Conservation (phyloP, 176 grass and related monocot species). For the Oryza rufipogon region DNA sequence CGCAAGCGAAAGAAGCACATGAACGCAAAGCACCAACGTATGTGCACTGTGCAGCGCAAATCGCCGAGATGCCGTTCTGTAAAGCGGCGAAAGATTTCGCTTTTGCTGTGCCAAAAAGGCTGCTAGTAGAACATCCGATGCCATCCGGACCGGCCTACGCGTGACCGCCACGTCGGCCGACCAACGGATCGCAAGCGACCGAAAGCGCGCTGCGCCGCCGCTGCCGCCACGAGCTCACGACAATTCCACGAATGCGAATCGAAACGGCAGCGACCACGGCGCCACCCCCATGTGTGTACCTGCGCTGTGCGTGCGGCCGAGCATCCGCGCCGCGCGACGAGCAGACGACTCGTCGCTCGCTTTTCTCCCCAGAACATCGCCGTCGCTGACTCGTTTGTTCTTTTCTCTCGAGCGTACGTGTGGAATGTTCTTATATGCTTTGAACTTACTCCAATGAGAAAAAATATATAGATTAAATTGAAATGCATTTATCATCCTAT, state of each 20-base stretch:
- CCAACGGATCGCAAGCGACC: constrained; percentile 35
- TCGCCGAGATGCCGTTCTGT: neutral
- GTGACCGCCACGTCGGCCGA: constrained; percentile 19
- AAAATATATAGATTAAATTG: too few relatives aligned
- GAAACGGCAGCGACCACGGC: neutral
- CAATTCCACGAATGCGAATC: neutral
- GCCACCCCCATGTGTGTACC: neutral
- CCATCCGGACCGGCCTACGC: neutral
- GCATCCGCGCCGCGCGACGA: neutral
- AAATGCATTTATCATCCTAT: too few relatives aligned
- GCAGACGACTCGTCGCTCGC: neutral
- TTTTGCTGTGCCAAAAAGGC: neutral
- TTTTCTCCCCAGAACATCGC: neutral
- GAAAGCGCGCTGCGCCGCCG: constrained; percentile 12
- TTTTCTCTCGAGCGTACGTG: neutral
- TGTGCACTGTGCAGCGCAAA: neutral
- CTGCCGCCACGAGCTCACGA: neutral
- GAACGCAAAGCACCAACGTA: neutral
- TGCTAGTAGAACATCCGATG: neutral
- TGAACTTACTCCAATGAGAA: too few relatives aligned
- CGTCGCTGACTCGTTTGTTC: neutral
- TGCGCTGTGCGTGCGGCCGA: neutral
- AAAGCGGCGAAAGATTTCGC: constrained; percentile 29
- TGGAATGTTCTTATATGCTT: neutral
- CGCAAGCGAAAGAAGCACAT: neutral